Base-by-base conservation (phyloP, 163 green algal species). In the Trebouxia gelatinosa region DNA sequence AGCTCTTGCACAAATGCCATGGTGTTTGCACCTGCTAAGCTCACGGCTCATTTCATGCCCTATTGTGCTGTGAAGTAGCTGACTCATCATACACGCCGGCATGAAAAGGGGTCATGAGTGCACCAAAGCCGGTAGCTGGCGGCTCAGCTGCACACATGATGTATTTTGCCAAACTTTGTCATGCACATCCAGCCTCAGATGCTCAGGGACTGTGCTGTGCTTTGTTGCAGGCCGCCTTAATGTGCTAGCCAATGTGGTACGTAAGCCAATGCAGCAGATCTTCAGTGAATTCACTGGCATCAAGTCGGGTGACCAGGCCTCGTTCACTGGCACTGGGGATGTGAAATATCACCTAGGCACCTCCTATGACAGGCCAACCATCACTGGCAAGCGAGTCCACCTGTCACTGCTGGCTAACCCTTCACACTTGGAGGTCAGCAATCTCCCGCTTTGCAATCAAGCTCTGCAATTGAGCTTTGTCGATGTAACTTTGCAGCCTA, bases 261-360 rank as follows among this genome's bases (percentile, higher is more conserved):
- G 96, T 64, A 99, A 99, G 91, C 96, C 96, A 28, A 90, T 99
- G 87, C 83, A 87, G 51, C 91, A 98, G 86, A 98, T 99, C 84
- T 98, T 98, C 84, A 90, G 70, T 68, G 96, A 99, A 91, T 99
- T 99, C 86, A 90, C 76, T 4, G 88, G 89, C 9, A 79, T 81
- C 34, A 85, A 80, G 70, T 87, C 88, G 13, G 79, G 74, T 58
- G 72, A 80, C 21, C 46, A 71, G 43, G 74, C 75, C 71, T 67
- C 62, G 0, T 96, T 94, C 88, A 90, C 82, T 31, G 93, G 94
- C 64, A 91, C 89, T 26, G 95, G 93, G 32, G 96, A 99, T 79
- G 96, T 99, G 26, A 99, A 99, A 90, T 99, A 99, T 87, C 96
- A 99, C 82, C 88, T 99, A 75, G 96, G 96, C 37, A 99, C 95